These are phyloP conservation scores for Teunomyces atbi DNA, from an alignment of 805 yeast genomes.

Conservation along the genomic window DNA sequence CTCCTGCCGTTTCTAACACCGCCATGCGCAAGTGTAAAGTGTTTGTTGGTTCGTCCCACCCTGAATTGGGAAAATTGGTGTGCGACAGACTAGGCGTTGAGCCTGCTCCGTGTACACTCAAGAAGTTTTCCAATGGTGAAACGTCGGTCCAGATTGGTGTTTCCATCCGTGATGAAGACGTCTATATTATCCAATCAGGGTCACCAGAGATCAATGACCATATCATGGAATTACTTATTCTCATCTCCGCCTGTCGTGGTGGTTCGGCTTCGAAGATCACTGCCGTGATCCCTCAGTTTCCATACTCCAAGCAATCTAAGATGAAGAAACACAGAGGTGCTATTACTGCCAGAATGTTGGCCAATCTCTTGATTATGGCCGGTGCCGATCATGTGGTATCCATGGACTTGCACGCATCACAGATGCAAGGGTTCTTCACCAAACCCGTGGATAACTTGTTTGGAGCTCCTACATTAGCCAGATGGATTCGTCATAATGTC, in stretches of 20 bases:
- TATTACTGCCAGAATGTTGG: constrained; percentile 96
- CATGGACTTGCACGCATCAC: constrained; percentile 95
- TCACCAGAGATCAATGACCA: constrained; percentile 88
- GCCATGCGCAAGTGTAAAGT: constrained; percentile 94
- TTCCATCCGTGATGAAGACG: constrained; percentile 95
- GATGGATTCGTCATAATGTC: constrained; percentile 92
- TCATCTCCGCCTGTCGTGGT: constrained; percentile 94
- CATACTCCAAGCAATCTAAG: constrained; percentile 94
- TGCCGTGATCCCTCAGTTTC: constrained; percentile 96
- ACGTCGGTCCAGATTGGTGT: constrained; percentile 94
- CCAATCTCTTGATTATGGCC: constrained; percentile 92
- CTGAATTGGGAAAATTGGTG: constrained; percentile 85
- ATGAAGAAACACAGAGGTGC: constrained; percentile 99
- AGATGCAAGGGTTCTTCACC: constrained; percentile 98
- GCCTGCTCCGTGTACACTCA: constrained; percentile 88
- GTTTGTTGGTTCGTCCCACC: constrained; percentile 95
- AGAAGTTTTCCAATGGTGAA: constrained; percentile 96
- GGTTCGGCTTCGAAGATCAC: constrained; percentile 98
- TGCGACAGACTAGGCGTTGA: constrained; percentile 90
- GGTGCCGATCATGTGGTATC: constrained; percentile 99
- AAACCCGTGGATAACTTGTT: constrained; percentile 96
- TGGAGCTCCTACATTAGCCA: constrained; percentile 94
- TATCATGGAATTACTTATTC: constrained; percentile 91
- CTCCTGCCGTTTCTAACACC: background rate
- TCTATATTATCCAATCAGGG: constrained; percentile 86